Evolutionary conservation across 176 grass and related monocot species (phyloP), one percentile per base, ranked within the genome.

Genomic region (Cenchrus fungigraminus): DNA sequence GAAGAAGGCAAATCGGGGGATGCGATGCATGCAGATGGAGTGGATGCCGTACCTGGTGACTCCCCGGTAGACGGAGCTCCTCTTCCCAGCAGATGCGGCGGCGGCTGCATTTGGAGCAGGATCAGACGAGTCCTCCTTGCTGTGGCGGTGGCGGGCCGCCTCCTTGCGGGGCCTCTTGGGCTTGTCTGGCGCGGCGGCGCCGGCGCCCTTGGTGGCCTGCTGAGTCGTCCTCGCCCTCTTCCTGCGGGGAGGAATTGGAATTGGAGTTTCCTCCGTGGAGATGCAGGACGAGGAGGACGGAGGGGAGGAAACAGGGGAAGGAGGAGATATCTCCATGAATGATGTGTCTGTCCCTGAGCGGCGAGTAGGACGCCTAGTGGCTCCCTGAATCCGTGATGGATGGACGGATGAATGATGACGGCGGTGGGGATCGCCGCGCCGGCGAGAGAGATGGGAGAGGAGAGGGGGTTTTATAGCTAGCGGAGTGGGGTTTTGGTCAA

Each of bases 61-160:
- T 16, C 97, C 97, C 83, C 97, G 88, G 75, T 92, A 96, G 44
- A 89, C 71, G 28, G 97, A 99, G 82, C 94, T 99, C 79, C 97
- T 89, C 90, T 96, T 99, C 9, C 86, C 90, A 15, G 37, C 37
- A 40, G 37, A 40, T 40, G 37, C 9, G 45, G 83, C 72, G 67
- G 84, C 78, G 76, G 65, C 58, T 63, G 85, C 77, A 74, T 76
- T 75, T 66, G 85, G 46, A 31, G 68, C 10, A 71, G 85, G 81
- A 60, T 77, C 85, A 43, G 25, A 20, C 0, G 68, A 0, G 57
- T 78, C 65, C 37, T 84, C 83, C 46, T 86, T 90, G 43, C 71
- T 61, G 64, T 51, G 49, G 49, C 8, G 0, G 8, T 31, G 84
- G 31, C 73, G 80, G 4, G 56, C 15, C 9, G 69, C 2, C 19